Evolutionary conservation across 129 eudicot species (phyloP).

Genomic region (Artemisia tridentata): DNA sequence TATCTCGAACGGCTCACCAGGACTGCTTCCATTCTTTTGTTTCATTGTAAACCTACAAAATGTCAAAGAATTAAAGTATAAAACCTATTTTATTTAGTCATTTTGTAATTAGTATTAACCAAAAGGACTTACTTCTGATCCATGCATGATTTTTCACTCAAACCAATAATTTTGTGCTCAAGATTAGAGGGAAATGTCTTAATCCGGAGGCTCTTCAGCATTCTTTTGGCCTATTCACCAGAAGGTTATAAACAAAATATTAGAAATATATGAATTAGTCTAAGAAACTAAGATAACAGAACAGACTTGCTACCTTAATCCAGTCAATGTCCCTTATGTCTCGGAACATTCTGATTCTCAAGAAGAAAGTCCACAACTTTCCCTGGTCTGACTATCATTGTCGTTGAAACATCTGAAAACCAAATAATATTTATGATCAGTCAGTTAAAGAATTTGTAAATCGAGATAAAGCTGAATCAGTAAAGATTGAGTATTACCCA

Average conservation of each 20-base stretch:
- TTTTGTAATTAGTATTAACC: not conserved
- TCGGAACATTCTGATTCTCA: conserved; percentile 58
- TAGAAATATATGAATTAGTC: not conserved
- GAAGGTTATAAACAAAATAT: not conserved
- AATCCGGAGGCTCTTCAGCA: conserved; percentile 62
- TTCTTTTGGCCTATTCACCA: conserved; percentile 54
- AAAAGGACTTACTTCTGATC: conserved; percentile 47
- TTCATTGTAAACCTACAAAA: conserved; percentile 48
- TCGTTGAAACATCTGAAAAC: conserved; percentile 59
- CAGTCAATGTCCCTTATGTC: conserved; percentile 57
- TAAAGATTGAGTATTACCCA: conserved; percentile 41
- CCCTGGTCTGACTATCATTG: conserved; percentile 73
- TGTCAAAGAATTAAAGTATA: not conserved
- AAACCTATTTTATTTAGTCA: not conserved
- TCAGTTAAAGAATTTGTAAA: not conserved
- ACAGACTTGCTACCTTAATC: conserved; percentile 43
- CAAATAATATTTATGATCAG: not conserved
- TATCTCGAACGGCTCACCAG: conserved; percentile 37
- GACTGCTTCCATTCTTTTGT: conserved; percentile 39
- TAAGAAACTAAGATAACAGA: not conserved
- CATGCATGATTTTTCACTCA: conserved; percentile 60
- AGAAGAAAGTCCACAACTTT: conserved; percentile 65
- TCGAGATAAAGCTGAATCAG: not conserved
- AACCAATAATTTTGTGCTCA: conserved; percentile 66
- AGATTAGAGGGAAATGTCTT: conserved; percentile 44